Conservation (phyloP, 2,329 filamentous ascomycete genomes). For the Calonectria crousiana region DNA sequence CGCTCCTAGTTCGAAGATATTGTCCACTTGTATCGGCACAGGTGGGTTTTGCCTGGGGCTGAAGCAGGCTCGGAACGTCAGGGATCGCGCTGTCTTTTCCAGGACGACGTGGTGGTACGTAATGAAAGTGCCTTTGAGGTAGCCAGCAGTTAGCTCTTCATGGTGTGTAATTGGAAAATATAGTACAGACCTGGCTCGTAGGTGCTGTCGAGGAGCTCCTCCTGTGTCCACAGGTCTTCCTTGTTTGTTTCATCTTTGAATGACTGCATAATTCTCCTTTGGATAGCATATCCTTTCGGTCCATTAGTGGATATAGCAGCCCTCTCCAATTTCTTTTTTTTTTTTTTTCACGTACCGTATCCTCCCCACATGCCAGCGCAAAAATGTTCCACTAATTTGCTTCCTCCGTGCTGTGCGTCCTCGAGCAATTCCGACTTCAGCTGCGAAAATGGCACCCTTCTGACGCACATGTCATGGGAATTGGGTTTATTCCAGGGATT, state of each 20-base stretch:
- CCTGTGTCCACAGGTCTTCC: constrained; percentile 33
- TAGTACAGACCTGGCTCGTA: constrained; percentile 33
- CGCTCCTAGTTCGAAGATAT: constrained; percentile 26
- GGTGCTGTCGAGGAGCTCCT: constrained; percentile 28
- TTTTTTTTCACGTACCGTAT: constrained; percentile 28
- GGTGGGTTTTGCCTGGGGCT: constrained; percentile 27
- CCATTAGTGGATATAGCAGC: not conserved
- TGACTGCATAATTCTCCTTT: constrained; percentile 28
- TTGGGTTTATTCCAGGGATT: constrained; percentile 38
- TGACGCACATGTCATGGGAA: constrained; percentile 35
- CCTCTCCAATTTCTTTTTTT: fast-evolving
- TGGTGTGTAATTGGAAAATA: not conserved
- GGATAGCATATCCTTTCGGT: constrained; percentile 19
- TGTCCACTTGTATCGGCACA: constrained; percentile 14
- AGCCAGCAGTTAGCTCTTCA: not conserved
- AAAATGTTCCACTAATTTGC: constrained; percentile 31
- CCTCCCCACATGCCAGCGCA: constrained; percentile 36
- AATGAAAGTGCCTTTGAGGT: constrained; percentile 30
- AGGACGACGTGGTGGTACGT: constrained; percentile 36
- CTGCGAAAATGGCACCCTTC: constrained; percentile 21
- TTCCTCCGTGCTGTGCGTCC: constrained; percentile 32
- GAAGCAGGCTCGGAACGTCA: constrained; percentile 34
- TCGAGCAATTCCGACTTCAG: constrained; percentile 23
- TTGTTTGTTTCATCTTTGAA: constrained; percentile 23
- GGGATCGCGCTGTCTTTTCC: constrained; percentile 24